Base-by-base conservation (phyloP, 345 rosid species). In the Xanthoceras sorbifolium region DNA sequence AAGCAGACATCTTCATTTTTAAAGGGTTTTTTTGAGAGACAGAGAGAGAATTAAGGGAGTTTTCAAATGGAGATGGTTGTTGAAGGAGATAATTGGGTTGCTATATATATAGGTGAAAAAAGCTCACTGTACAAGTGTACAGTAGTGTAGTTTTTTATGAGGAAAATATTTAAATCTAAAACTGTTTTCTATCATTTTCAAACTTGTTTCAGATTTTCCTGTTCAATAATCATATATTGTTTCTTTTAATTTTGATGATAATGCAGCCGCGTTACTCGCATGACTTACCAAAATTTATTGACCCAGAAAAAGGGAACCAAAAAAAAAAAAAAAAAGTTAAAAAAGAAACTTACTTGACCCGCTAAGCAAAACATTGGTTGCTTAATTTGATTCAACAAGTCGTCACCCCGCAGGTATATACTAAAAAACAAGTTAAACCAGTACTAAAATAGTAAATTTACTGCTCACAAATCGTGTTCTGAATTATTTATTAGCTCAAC, bases 101-200 rank as follows among this genome's bases (percentile, higher is more conserved):
- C n/a, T n/a, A n/a, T 84, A 82, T 84, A 75, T 85, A 87, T 91
- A 86, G 72, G 80, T 20, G 74, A 76, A 48, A n/a, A 75, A n/a
- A 66, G 55, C 36, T 64, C 25, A 72, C 85, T 76, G 65, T 82
- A 28, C 80, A 73, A n/a, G n/a, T n/a, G n/a, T 36, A 22, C 80
- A 64, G 85, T 63, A 76, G 65, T 69, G 80, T 82, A 85, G 90
- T 22, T n/a, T 84, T 76, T 32, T 77, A 79, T 77, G 64, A 69
- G 31, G 83, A 77, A 78, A 77, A 75, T 67, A 80, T 64, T 57
- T 74, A 42, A 57, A 73, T 38, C 32, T 1, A 68, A 72, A 71
- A 72, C 74, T 71, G 82, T 79, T 82, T 29, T 69, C 78, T 68
- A 80, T 78, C 85, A 76, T 67, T 71, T 40, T 71, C 38, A 1